A percentile compares a stretch with the other conserved stretches of the same genome.
Conservation (phyloP, 768 basidiomycete species). For the Daedaleopsis sinensis region DNA sequence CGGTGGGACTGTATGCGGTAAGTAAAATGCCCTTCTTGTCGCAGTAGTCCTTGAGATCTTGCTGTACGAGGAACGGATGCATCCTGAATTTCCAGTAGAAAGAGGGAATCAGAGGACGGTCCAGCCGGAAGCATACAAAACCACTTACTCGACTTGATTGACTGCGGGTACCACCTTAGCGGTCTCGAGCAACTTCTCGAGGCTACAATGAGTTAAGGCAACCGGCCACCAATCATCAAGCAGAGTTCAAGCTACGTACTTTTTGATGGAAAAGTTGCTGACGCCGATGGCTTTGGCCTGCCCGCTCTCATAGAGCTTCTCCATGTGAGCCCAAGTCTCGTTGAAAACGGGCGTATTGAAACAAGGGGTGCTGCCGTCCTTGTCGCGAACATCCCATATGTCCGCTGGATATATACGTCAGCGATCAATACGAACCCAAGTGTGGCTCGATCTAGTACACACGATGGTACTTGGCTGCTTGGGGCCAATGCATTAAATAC, state of each 20-base stretch:
- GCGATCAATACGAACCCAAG: background rate
- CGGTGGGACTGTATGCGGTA: constrained; percentile 53
- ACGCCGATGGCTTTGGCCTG: constrained; percentile 57
- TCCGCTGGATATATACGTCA: constrained; percentile 16
- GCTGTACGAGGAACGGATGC: constrained; percentile 56
- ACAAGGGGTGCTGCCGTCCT: constrained; percentile 35
- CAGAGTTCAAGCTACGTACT: constrained; percentile 33
- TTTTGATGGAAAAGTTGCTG: constrained; percentile 63
- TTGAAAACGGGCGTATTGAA: constrained; percentile 34
- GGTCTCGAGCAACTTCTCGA: constrained; percentile 31
- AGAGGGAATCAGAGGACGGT: background rate
- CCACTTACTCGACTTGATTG: constrained; percentile 38
- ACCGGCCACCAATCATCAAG: background rate
- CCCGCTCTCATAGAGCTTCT: constrained; percentile 49
- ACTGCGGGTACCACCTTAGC: constrained; percentile 39
- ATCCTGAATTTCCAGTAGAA: constrained; percentile 32
- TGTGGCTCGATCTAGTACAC: background rate
- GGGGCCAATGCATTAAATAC: constrained; percentile 59
- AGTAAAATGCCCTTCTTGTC: constrained; percentile 50
- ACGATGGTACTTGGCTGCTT: constrained; percentile 38
- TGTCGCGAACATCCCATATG: constrained; percentile 34
- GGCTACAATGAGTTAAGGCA: constrained; percentile 13
- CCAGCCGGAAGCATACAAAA: background rate
- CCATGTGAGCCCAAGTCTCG: constrained; percentile 53
- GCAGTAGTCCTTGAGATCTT: constrained; percentile 50